Percentiles rank a stretch among this genome's conserved stretches.
phyloP scores from a whole-genome alignment of 768 basidiomycete genomes.

The Multifurca ochricompacta region DNA sequence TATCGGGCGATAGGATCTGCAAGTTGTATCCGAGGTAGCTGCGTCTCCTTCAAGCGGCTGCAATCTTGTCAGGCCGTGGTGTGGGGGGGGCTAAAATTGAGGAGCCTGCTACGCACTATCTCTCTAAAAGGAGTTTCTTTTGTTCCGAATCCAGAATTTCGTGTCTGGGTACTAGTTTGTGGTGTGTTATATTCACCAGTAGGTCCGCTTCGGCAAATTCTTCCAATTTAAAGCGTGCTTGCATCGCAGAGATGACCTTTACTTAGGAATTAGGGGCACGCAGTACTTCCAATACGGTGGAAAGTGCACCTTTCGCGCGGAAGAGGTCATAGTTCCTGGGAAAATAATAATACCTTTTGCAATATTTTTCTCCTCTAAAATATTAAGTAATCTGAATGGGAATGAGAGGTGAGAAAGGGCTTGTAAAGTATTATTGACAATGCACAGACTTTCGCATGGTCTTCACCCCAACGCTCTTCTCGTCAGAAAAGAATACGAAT shows the following conservation, averaged over 20 bases:
- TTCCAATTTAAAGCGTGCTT: constrained; percentile 78
- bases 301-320: constrained; percentile 79
- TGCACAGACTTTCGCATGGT: constrained; percentile 87
- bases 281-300: background rate
- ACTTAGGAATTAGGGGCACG: background rate
- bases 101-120: constrained; percentile 67
- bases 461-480: constrained; percentile 91
- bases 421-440: background rate
- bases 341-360: constrained; percentile 92
- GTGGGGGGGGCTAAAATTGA: constrained; percentile 13
- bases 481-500: constrained; percentile 94
- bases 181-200: constrained; percentile 95
- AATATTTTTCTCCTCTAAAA: constrained; percentile 88
- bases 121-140: constrained; percentile 77
- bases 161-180: constrained; percentile 90
- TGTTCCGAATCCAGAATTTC: constrained; percentile 80
- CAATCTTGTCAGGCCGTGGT: constrained; percentile 3
- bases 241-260: constrained; percentile 90
- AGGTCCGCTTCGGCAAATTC: constrained; percentile 96
- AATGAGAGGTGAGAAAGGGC: background rate
- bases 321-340: constrained; percentile 93
- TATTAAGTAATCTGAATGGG: constrained; percentile 64
- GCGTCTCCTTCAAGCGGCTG: constrained; percentile 96
- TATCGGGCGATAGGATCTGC: constrained; percentile 98
- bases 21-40: constrained; percentile 93